These are phyloP conservation scores for Gynochthodes officinalis DNA, from an alignment of 257 asterid genomes.

Conservation along the genomic window DNA sequence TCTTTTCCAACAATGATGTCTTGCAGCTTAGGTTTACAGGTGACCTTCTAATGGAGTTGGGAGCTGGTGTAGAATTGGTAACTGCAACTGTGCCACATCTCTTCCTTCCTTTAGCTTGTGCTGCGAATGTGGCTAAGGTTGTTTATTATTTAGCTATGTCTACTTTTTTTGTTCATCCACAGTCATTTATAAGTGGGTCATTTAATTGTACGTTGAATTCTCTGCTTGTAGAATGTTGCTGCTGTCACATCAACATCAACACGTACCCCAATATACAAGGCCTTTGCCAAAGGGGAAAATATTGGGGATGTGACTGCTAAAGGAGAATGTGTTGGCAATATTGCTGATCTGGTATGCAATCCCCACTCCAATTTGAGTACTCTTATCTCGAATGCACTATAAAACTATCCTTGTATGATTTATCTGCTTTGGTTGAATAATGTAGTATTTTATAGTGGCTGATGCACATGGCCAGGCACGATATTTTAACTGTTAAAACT, in stretches of 20 bases:
- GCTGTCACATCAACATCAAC: constrained; percentile 98
- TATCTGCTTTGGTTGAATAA: not conserved
- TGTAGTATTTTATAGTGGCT: not conserved
- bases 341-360: constrained; percentile 86
- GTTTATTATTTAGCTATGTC: constrained; percentile 12
- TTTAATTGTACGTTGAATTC: constrained; percentile 11
- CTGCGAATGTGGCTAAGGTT: constrained; percentile 97
- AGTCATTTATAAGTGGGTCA: not conserved
- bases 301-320: constrained; percentile 99
- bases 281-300: constrained; percentile 98
- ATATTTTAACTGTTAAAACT: not conserved
- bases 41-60: constrained; percentile 94
- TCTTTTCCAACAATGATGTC: not conserved
- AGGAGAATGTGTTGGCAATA: constrained; percentile 94
- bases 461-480: not conserved
- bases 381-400: not conserved
- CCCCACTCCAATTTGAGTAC: constrained; percentile 12
- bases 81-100: constrained; percentile 86
- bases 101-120: constrained; percentile 97
- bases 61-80: constrained; percentile 95
- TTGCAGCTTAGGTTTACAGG: constrained; percentile 92
- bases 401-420: not conserved
- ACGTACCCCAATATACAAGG: constrained; percentile 97
- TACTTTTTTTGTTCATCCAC: not conserved
- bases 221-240: constrained; percentile 70